Percentiles rank a stretch among this genome's conserved stretches.
Evolutionary conservation across 495 filamentous ascomycete genomes (phyloP).

Genomic region (Neurospora sp.): DNA sequence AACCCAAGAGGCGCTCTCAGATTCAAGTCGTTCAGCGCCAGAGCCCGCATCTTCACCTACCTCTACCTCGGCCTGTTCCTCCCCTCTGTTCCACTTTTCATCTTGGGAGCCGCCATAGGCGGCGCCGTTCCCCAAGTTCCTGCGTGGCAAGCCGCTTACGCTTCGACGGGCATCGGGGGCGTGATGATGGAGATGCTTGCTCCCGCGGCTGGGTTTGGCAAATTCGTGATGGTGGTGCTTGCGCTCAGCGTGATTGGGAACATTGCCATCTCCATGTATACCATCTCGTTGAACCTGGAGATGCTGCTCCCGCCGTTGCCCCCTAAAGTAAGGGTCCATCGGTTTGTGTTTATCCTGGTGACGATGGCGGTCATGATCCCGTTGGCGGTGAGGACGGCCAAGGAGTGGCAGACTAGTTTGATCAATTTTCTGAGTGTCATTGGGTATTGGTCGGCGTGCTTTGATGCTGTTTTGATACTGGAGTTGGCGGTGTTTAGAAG

Average conservation of each 20-base stretch:
- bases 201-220: conserved; percentile 40
- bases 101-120: conserved; percentile 43
- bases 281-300: conserved; percentile 42
- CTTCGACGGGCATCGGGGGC: conserved; percentile 34
- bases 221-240: conserved; percentile 40
- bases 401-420: conserved; percentile 37
- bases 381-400: conserved; percentile 36
- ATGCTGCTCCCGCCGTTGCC: conserved; percentile 31
- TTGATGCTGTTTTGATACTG: conserved; percentile 34
- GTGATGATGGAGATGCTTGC: conserved; percentile 40
- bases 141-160: conserved; percentile 32
- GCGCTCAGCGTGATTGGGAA: conserved; percentile 41
- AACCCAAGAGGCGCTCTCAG: neutral
- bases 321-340: conserved; percentile 24
- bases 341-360: conserved; percentile 35
- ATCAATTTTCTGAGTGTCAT: conserved; percentile 43
- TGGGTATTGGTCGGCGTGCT: conserved; percentile 45
- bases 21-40: neutral
- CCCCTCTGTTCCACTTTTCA: conserved; percentile 38
- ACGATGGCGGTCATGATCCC: conserved; percentile 39
- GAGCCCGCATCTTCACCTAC: conserved; percentile 27
- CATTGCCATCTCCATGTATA: conserved; percentile 34
- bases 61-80: conserved; percentile 35
- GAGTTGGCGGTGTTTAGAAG: conserved; percentile 38
- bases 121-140: conserved; percentile 28